Conservation (phyloP, 805 yeast species). For the Schwanniomyces vanrijiae region DNA sequence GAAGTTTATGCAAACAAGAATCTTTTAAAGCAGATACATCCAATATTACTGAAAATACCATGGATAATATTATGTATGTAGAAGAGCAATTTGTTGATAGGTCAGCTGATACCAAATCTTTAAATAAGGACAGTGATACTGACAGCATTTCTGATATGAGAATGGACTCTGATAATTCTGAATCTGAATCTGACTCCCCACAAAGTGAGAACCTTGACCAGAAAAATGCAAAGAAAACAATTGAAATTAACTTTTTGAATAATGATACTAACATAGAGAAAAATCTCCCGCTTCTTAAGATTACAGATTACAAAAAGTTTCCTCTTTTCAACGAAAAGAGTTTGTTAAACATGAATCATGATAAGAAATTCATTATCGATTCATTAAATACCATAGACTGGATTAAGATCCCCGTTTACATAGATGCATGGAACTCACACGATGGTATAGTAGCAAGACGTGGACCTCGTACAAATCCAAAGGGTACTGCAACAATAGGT, state of each 20-base stretch:
- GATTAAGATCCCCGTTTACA: constrained; percentile 73
- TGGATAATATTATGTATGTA: constrained; percentile 38
- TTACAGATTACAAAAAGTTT: constrained; percentile 15
- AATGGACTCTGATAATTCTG: constrained; percentile 9
- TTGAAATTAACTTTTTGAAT: constrained; percentile 20
- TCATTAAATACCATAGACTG: constrained; percentile 67
- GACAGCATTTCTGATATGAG: constrained; percentile 12
- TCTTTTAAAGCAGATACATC: constrained; percentile 45
- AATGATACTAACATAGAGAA: constrained; percentile 22
- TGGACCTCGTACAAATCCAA: constrained; percentile 51
- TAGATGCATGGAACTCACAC: constrained; percentile 78
- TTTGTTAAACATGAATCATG: constrained; percentile 33
- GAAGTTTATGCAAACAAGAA: constrained; percentile 26
- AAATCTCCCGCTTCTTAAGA: constrained; percentile 15
- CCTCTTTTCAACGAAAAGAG: constrained; percentile 28
- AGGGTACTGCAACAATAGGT: constrained; percentile 52
- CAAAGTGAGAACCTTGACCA: not conserved
- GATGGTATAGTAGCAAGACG: constrained; percentile 82
- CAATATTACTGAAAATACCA: constrained; percentile 30
- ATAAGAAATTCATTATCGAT: constrained; percentile 42
- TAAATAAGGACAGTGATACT: constrained; percentile 13
- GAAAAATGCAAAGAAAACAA: constrained; percentile 9
- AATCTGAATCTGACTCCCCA: constrained; percentile 10
- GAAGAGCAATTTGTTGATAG: constrained; percentile 27
- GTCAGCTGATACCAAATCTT: constrained; percentile 7